Evolutionary conservation across 495 filamentous ascomycete genomes (phyloP), one percentile per base, ranked within the genome.

Genomic region (Penicillium steckii): DNA sequence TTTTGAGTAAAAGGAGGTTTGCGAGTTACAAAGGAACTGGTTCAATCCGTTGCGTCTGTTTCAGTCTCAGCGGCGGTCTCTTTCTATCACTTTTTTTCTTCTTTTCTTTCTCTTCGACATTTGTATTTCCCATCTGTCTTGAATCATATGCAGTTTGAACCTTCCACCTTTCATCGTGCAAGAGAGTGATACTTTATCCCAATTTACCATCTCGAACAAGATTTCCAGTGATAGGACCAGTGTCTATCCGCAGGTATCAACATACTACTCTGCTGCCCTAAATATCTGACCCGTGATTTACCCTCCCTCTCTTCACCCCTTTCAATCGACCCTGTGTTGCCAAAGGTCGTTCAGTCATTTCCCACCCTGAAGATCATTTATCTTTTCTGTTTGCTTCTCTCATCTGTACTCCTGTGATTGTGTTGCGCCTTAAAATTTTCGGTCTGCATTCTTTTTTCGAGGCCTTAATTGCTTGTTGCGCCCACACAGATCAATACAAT

Each of bases 401-500:
- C 50, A 53, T 48, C 47, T 67, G 63, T 71, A 68, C 57, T 44
- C 55, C 46, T 59, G 53, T 61, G 51, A 56, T 66, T 60, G 58
- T 53, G 61, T 62, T 65, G 56, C 51, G 55, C 56, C 45, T 62
- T 56, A 66, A 64, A 45, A 24, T 55, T 48, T 66, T 61, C 32
- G 32, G 64, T 65, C 61, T 41, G 15, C 61, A 60, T 64, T 57
- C 70, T 65, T 70, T 62, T 65, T 64, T 62, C 30, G 23, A 41
- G 35, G 26, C 21, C 33, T 17, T n/a, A 19, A 42, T 19, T 41
- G 8, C 44, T 49, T 30, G 21, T 33, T 47, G 59, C 60, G 46
- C 60, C 53, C 59, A 49, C 66, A 62, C 74, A 86, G 62, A 69
- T 70, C 68, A 73, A 75, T 75, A 72, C 70, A 75, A 98, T 98